Conservation (phyloP, 345 rosid species). For the Alliaria petiolata region DNA sequence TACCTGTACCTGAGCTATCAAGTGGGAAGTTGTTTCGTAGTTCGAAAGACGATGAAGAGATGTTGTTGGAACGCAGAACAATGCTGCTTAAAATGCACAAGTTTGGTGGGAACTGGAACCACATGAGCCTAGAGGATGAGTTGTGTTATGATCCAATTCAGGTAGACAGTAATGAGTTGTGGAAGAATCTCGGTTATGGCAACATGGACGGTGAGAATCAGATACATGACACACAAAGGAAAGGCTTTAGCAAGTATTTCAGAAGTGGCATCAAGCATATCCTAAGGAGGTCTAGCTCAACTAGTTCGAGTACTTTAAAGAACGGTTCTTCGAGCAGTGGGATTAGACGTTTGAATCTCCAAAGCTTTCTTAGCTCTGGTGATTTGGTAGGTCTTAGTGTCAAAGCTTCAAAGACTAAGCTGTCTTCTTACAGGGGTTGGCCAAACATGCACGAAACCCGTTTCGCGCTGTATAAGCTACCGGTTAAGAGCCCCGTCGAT, state of each 20-base stretch:
- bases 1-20: conserved; percentile 38
- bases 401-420: conserved; percentile 46
- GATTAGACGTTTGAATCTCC: conserved; percentile 49
- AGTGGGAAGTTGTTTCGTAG: conserved; percentile 44
- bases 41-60: conserved; percentile 31
- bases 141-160: conserved; percentile 40
- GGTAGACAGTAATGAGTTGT: conserved; percentile 37
- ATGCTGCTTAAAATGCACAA: conserved; percentile 49
- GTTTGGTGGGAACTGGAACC: conserved; percentile 37
- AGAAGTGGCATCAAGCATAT: conserved; percentile 53
- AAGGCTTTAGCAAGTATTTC: conserved; percentile 45
- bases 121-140: conserved; percentile 38
- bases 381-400: conserved; percentile 59
- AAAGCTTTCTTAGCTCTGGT: conserved; percentile 58
- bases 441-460: conserved; percentile 74
- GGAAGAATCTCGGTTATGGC: conserved; percentile 40
- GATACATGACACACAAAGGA: conserved; percentile 34
- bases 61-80: conserved; percentile 55
- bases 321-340: conserved; percentile 52
- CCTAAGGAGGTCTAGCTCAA: conserved; percentile 50
- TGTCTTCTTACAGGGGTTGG: conserved; percentile 81
- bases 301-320: conserved; percentile 27
- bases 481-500: conserved; percentile 23
- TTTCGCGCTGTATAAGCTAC: conserved; percentile 71
- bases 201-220: conserved; percentile 37